Evolutionary conservation across 2,329 filamentous ascomycete genomes (phyloP), one percentile per base, ranked within the genome.

Genomic region (Exophiala mesophila): DNA sequence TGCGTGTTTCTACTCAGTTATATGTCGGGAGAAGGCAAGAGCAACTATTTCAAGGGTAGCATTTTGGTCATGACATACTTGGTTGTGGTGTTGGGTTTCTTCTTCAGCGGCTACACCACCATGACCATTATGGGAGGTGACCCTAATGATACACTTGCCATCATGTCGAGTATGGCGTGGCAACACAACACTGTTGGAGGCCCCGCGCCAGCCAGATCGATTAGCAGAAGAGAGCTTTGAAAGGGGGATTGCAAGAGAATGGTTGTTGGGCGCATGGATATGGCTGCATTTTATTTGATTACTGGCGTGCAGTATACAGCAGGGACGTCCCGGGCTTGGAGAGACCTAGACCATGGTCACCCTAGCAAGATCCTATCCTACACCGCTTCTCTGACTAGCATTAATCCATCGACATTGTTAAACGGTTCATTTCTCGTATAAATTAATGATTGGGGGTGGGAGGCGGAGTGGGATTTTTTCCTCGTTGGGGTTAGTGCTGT

Each of bases 21-120:
- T 71, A 90, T 98, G 73, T 94, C 97, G 57, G 87, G 90, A 38
- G 92, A 98, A 68, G 92, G 92, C 29, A 98, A 98, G 78, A 97
- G 89, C 72, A 98, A 98, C 66, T 98, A 98, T 67, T 98, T 98
- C 79, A 98, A 98, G 71, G 92, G 92, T 38, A 94, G 87, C 53
- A 96, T 97, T 55, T 73, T 98, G 39, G 80, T 97, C 51, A 71
- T 98, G 37, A 92, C 87, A 23, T 98, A 98, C 63, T 66, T 97
- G 17, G 92, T 97, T 19, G 88, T 98, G 36, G 72, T 96, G 19
- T 78, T 87, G 32, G 92, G 92, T 1, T 98, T 94, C 70, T 97
- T 88, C 67, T 84, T 94, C 45, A 88, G 87, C 39, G 76, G 78
- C 17, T 83, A 75, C 59, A 75, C 70, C 49, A 73, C 74, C 50